Evolutionary conservation across 139 green algal species (phyloP).

Genomic region (Volvox africanus): DNA sequence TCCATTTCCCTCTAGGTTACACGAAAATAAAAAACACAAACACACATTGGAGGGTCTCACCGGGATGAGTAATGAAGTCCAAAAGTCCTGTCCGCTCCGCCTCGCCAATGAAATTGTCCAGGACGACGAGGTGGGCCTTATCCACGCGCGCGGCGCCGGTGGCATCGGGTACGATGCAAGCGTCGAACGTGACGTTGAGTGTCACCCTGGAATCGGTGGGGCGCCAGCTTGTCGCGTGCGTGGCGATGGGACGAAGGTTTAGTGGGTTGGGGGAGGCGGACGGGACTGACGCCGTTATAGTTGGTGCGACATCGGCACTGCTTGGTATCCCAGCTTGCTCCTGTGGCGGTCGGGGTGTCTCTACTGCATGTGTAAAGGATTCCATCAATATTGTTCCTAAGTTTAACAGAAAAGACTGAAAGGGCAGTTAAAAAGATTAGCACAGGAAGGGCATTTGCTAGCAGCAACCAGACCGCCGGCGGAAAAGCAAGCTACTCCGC

Average conservation of each 20-base stretch:
- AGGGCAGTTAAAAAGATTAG: too few relatives aligned
- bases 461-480: too few relatives aligned
- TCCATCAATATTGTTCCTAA: too few relatives aligned
- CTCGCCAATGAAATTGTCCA: constrained; percentile 79
- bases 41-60: not conserved
- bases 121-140: constrained; percentile 67
- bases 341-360: too few relatives aligned
- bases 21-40: not conserved
- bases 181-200: constrained; percentile 78
- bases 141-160: constrained; percentile 47
- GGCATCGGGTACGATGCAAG: constrained; percentile 75
- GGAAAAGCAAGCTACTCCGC: too few relatives aligned
- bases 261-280: not conserved
- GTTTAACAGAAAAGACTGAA: too few relatives aligned
- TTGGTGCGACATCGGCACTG: not conserved
- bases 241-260: constrained; percentile 8
- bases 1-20: too few relatives aligned
- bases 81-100: constrained; percentile 54
- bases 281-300: not conserved
- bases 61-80: constrained; percentile 57
- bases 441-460: too few relatives aligned
- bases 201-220: constrained; percentile 51
- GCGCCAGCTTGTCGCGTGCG: constrained; percentile 58
- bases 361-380: too few relatives aligned
- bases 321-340: not conserved